Conservation (phyloP, 2,329 filamentous ascomycete species). For the Microdochium bolleyi region DNA sequence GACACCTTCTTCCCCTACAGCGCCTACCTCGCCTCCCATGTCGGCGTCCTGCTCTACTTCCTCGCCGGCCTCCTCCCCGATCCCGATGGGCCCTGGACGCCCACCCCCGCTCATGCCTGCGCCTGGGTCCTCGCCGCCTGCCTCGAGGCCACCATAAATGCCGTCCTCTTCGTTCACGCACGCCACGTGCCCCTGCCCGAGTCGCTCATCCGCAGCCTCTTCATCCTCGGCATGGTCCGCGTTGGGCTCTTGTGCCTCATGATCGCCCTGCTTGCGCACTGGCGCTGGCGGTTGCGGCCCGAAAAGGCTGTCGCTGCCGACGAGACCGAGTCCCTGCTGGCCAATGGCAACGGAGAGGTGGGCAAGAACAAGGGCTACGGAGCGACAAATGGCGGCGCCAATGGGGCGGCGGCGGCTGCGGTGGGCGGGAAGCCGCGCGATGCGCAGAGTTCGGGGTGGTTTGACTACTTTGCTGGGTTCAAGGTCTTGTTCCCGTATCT, state of each 20-base stretch:
- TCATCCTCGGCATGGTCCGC: constrained; percentile 17
- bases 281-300: constrained; percentile 18
- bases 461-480: constrained; percentile 38
- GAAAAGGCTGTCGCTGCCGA: constrained; percentile 17
- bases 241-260: constrained; percentile 20
- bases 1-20: constrained; percentile 26
- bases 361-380: constrained; percentile 11
- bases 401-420: constrained; percentile 6
- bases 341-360: constrained; percentile 15
- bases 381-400: constrained; percentile 2
- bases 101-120: constrained; percentile 20
- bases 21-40: constrained; percentile 31
- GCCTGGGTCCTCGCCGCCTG: constrained; percentile 24
- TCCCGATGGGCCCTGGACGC: constrained; percentile 34
- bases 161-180: constrained; percentile 19
- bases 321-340: constrained; percentile 25
- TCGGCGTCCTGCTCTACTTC: constrained; percentile 31
- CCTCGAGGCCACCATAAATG: constrained; percentile 22
- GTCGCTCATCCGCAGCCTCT: constrained; percentile 15
- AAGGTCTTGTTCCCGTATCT: constrained; percentile 35
- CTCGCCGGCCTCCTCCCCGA: constrained; percentile 32
- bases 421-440: constrained; percentile 11
- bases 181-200: constrained; percentile 15
- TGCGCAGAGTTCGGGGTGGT: constrained; percentile 29
- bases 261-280: constrained; percentile 14